Evolutionary conservation across 2,329 filamentous ascomycete genomes (phyloP).

Genomic region (Bipolaris oryzae): DNA sequence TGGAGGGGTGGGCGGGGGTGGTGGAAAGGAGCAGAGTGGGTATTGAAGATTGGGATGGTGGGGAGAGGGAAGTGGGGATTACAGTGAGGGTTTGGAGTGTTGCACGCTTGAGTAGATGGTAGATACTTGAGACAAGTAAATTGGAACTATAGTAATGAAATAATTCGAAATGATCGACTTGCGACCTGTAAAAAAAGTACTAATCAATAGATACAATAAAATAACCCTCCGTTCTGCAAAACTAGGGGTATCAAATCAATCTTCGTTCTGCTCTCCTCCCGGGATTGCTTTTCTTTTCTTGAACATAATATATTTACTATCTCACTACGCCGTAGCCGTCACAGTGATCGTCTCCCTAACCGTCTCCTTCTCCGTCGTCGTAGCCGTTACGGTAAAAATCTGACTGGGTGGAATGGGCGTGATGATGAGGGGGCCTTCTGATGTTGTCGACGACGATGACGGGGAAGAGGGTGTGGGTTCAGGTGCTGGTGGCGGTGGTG

Average conservation of each 20-base stretch:
- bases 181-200: too few species aligned
- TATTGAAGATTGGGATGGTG: conserved; percentile 42
- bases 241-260: neutral
- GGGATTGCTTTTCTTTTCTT: too few species aligned
- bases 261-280: neutral
- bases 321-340: conserved; percentile 23
- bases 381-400: conserved; percentile 43
- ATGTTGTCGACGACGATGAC: conserved; percentile 18
- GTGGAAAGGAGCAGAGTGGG: conserved; percentile 49
- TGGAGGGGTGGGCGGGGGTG: conserved; percentile 33
- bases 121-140: neutral
- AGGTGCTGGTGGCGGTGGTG: conserved; percentile 6
- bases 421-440: conserved; percentile 39
- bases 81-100: neutral
- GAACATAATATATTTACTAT: neutral
- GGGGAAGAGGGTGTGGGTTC: conserved; percentile 2
- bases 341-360: conserved; percentile 35
- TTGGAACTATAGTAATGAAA: too few species aligned
- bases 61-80: too few species aligned
- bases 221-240: too few species aligned
- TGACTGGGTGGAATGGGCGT: conserved; percentile 42
- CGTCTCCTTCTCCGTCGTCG: conserved; percentile 40
- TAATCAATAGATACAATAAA: too few species aligned
- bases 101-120: neutral
- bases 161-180: too few species aligned